These are phyloP conservation scores for Angomonas deanei DNA, from an alignment of 208 protist genomes.

Conservation along the genomic window DNA sequence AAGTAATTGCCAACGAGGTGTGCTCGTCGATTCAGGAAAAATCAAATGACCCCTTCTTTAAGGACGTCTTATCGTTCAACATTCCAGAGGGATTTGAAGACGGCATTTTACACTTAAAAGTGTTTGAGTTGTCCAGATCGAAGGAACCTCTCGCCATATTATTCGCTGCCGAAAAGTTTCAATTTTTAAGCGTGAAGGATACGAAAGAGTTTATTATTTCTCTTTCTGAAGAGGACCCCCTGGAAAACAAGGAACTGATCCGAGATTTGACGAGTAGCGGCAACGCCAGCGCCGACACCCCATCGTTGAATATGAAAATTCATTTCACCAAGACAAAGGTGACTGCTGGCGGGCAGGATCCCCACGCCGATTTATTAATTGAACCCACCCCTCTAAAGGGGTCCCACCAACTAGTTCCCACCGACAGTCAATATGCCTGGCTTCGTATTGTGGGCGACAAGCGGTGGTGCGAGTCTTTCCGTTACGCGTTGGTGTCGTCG, in stretches of 20 bases:
- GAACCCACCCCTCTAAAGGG: conserved; percentile 14
- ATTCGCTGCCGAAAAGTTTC: conserved; percentile 18
- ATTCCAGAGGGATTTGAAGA: conserved; percentile 14
- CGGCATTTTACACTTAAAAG: conserved; percentile 20
- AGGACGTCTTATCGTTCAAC: conserved; percentile 26
- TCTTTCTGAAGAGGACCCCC: conserved; percentile 13
- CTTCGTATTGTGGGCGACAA: conserved; percentile 41
- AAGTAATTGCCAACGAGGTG: conserved; percentile 12
- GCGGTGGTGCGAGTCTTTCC: conserved; percentile 22
- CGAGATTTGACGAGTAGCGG: not conserved
- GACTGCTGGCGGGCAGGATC: conserved; percentile 11
- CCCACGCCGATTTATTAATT: conserved; percentile 23
- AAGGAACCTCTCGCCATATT: conserved; percentile 27
- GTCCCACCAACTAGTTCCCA: conserved; percentile 27
- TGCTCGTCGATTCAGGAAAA: conserved; percentile 34
- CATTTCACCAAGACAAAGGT: not conserved
- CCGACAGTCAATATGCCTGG: conserved; percentile 51
- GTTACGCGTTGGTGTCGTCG: not conserved
- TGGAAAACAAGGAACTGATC: not conserved
- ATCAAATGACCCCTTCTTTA: conserved; percentile 64
- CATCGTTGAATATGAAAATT: not conserved
- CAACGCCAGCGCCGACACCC: not conserved
- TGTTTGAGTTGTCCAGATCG: conserved; percentile 30
- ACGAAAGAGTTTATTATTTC: conserved; percentile 32
- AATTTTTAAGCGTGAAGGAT: conserved; percentile 2